Evolutionary conservation across 306 rosid genomes (phyloP), one percentile per base, ranked within the genome.

Genomic region (Fragaria ananassa): DNA sequence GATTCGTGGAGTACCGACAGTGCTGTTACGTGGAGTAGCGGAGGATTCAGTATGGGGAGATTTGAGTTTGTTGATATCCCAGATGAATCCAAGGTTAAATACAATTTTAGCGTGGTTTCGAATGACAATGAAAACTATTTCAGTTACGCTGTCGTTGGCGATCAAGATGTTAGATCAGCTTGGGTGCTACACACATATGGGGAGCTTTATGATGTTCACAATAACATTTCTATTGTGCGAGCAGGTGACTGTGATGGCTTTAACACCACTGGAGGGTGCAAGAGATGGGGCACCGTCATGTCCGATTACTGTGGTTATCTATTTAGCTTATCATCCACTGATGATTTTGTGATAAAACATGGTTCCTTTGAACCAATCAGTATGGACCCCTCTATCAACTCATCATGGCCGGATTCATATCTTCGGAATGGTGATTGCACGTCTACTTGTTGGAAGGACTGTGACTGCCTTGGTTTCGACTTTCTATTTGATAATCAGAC

Each of bases 201-300:
- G 42, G 4, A 1, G 35, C 44, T 70, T 25, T 3, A 0, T 51
- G 75, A 50, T 34, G 14, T 51, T 1, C 0, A 0, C 0, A 1
- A 31, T 9, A 0, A 71, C 10, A 2, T 34, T 23, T 10, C 56
- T 18, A n/a, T 70, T 19, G 29, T 0, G 57, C 17, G 3, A 31
- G 75, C 75, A 71, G 46, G 3, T 1, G 14, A 34, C 10, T 71
- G 75, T 51, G 62, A 71, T 51, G 75, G 75, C 75, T 31, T 50
- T 50, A 71, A 10, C 19, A 1, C 19, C 5, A 17, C 1, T 10
- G 11, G 29, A 17, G 74, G 74, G 19, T 70, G 74, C 44, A 25
- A 2, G 46, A 31, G 0, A 19, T 49, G 58, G 60, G 23, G 23
- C 23, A 23, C 23, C 23, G 23, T 23, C 23, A 23, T 23, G 23